Base-by-base conservation (phyloP, 2,329 filamentous ascomycete species). In the Apiospora pterosperma region DNA sequence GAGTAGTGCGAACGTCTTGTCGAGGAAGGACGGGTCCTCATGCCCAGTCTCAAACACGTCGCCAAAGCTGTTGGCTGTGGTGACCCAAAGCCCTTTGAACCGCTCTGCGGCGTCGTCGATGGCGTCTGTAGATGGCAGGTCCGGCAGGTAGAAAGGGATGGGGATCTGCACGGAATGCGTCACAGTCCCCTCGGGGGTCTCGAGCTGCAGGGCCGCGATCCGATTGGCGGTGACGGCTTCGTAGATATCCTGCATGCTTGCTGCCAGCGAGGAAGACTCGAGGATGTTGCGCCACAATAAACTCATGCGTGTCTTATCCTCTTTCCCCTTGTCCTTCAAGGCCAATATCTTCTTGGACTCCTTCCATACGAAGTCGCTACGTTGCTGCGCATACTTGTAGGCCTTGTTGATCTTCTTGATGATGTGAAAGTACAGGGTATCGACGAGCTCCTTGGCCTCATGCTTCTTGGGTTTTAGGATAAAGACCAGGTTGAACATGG, bases 401-500 rank as follows among this genome's bases (percentile, higher is more conserved):
- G 92, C 92, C 79, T 95, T 97, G 74, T 93, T 94, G 71, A 97
- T 90, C 77, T 96, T 96, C 76, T 94, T 96, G 68, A 94, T 90
- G 42, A 98, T 90, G 75, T 97, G 92, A 63, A 92, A 85, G 76
- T 97, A 97, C 74, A 97, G 77, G 5, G 81, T 89, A 68, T 96
- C 92, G 52, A 90, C 86, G 58, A 96, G 73, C 81, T 85, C 83
- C 64, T 92, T 91, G 69, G 91, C 89, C 73, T 97, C 92, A 64
- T 94, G 83, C 62, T 90, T 88, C 61, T 90, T 90, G 3, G 93
- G 92, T 69, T 92, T 91, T 68, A 97, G 81, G 61, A 97, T 92
- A 76, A 98, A 98, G 28, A 98, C 93, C 12, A 97, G 86, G 76
- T 97, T 97, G 79, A 99, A 99, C 95, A 98, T 98, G 67, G 90